These are phyloP conservation scores for Cajanus cajan DNA, from an alignment of 306 rosid species.

Conservation along the genomic window DNA sequence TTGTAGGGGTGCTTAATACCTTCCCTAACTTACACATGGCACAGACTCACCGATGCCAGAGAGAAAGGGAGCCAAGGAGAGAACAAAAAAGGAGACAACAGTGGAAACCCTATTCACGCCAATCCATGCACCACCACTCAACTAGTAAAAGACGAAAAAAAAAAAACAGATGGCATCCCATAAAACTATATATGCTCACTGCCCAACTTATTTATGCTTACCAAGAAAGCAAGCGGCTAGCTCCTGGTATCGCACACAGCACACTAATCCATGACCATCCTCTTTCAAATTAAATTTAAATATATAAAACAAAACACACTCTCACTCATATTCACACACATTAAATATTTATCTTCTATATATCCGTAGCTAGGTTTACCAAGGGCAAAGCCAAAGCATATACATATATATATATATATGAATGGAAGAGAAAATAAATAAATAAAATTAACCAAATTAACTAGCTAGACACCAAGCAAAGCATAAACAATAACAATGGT, in stretches of 20 bases:
- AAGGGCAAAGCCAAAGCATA: not conserved
- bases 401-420: no score
- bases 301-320: not conserved
- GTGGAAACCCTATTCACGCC: slow-evolving; percentile 56
- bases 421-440: no score
- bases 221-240: slow-evolving; percentile 45
- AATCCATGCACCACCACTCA: slow-evolving; percentile 50
- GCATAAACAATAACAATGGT: not conserved
- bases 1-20: no score
- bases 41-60: slow-evolving; percentile 49
- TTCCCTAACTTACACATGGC: slow-evolving; percentile 73
- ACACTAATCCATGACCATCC: slow-evolving; percentile 24
- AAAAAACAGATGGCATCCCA: slow-evolving; percentile 34
- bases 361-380: not conserved
- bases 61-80: slow-evolving; percentile 64
- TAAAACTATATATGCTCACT: slow-evolving; percentile 41
- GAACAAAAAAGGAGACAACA: slow-evolving; percentile 64
- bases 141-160: slow-evolving; percentile 31
- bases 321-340: not conserved
- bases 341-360: not conserved
- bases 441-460: no score
- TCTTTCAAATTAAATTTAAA: not conserved
- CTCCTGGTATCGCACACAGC: slow-evolving; percentile 39
- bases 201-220: slow-evolving; percentile 47
- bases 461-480: no score